Evolutionary conservation across 1,284 basidiomycete genomes (phyloP), one percentile per base, ranked within the genome.

Genomic region (Ceratobasidium sp.): DNA sequence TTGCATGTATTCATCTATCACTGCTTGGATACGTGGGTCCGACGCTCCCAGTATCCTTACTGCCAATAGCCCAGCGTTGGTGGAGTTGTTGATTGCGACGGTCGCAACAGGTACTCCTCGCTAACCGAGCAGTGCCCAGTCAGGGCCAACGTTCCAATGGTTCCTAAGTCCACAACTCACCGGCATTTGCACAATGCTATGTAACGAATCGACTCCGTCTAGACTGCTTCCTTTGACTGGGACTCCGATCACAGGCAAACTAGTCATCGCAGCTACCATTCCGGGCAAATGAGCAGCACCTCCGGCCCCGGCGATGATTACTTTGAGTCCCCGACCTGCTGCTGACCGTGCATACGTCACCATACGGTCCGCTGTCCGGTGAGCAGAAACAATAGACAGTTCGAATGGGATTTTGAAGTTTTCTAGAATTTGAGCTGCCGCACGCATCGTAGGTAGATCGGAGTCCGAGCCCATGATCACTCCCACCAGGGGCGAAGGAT

Each of bases 381-480:
- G 96, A 0, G 96, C 96, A 13, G 93, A 96, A 46, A 98, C 95
- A 75, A 99, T 95, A 6, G 93, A 94, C 27, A 99, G 82, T 77
- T 99, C 97, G 80, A 93, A 97, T 0, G 96, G 93, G 29, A 98
- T 81, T 14, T 79, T 76, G 78, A 98, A 97, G 44, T 80, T 80
- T 74, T 93, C 88, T 46, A 99, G 85, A 62, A 97, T 88, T 64
- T 84, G 85, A 0, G 96, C 92, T 1, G 93, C 93, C 4, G 93
- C 88, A 9, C 93, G 84, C 91, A 99, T 97, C 19, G 89, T 87
- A 1, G 93, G 91, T 39, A 99, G 81, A 77, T 99, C 96, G n/a
- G 94, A 97, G 78, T 99, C 97, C 5, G 94, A 97, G 49, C 96
- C 96, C 97, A 99, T 99, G 78, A 99, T 95, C 73, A 99, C 86